Conservation (phyloP, 768 basidiomycete species). For the Coprinopsis sp. region DNA sequence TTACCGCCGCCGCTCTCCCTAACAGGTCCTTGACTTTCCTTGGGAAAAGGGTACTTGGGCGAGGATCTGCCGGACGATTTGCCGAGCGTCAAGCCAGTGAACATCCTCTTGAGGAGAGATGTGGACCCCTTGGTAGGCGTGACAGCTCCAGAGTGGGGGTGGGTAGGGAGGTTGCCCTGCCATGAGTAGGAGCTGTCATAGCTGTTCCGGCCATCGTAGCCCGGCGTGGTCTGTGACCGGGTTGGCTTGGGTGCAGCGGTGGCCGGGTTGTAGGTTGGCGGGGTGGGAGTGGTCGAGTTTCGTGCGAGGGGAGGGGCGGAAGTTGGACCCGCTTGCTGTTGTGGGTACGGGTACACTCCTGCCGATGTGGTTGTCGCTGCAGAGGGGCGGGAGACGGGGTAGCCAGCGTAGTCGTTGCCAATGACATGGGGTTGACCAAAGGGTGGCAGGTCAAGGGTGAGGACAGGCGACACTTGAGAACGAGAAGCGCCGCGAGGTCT, state of each 20-base stretch:
- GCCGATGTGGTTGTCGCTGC: constrained; percentile 4
- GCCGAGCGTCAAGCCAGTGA: constrained; percentile 13
- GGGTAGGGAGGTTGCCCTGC: background rate
- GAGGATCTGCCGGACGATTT: constrained; percentile 5
- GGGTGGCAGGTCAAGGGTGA: constrained; percentile 1
- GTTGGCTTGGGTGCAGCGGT: constrained; percentile 10
- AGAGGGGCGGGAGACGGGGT: constrained; percentile 9
- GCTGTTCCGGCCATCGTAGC: constrained; percentile 8
- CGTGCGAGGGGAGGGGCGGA: constrained; percentile 2
- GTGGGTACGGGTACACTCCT: constrained; percentile 9
- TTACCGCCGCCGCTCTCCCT: background rate
- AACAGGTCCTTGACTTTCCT: constrained; percentile 1
- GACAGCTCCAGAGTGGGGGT: constrained; percentile 12
- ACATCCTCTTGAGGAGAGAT: constrained; percentile 16
- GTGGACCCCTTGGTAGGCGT: constrained; percentile 6
- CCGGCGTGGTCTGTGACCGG: constrained; percentile 11
- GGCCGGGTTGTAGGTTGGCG: constrained; percentile 1
- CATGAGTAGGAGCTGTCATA: background rate
- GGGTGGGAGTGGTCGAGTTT: constrained; percentile 1
- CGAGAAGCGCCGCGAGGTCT: constrained; percentile 4
- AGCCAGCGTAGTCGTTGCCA: constrained; percentile 7
- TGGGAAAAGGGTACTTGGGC: constrained; percentile 1
- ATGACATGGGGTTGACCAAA: constrained; percentile 6
- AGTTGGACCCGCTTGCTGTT: constrained; percentile 8
- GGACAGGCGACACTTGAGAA: constrained; percentile 3